phyloP scores from a whole-genome alignment of 768 basidiomycete species.

The Tephrocybe sp. region DNA sequence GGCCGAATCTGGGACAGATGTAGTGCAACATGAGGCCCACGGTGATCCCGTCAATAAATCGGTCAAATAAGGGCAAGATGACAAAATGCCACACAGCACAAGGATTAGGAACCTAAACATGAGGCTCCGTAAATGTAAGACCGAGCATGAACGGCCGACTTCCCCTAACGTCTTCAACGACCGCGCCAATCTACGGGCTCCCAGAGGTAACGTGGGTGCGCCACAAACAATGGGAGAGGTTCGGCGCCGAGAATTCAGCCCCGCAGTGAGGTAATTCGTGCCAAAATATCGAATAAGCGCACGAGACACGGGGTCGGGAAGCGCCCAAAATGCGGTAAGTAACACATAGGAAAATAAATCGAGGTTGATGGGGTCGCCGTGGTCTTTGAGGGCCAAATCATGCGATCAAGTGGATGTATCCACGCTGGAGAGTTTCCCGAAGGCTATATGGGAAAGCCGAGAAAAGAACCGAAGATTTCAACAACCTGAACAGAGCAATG shows the following conservation, averaged over 20 bases:
- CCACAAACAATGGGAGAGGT: slow-evolving; percentile 7
- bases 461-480: too few relatives aligned
- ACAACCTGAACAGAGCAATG: too few relatives aligned
- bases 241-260: slow-evolving; percentile 4
- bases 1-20: neutral
- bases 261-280: neutral
- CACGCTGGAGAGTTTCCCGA: too few relatives aligned
- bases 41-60: neutral
- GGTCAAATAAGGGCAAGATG: neutral
- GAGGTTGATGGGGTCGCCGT: too few relatives aligned
- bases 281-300: neutral
- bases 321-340: neutral
- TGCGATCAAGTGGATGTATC: too few relatives aligned
- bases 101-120: slow-evolving; percentile 3
- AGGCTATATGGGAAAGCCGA: too few relatives aligned
- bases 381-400: too few relatives aligned
- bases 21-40: slow-evolving; percentile 7
- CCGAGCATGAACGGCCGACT: neutral
- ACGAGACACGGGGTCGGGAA: neutral
- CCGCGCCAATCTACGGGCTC: neutral
- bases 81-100: slow-evolving; percentile 8
- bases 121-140: neutral
- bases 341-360: too few relatives aligned
- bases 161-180: neutral
- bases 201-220: slow-evolving; percentile 5